A percentile compares a stretch with the other conserved stretches of the same genome.
Evolutionary conservation across 345 rosid species (phyloP).

Genomic region (Sonneratia alba): DNA sequence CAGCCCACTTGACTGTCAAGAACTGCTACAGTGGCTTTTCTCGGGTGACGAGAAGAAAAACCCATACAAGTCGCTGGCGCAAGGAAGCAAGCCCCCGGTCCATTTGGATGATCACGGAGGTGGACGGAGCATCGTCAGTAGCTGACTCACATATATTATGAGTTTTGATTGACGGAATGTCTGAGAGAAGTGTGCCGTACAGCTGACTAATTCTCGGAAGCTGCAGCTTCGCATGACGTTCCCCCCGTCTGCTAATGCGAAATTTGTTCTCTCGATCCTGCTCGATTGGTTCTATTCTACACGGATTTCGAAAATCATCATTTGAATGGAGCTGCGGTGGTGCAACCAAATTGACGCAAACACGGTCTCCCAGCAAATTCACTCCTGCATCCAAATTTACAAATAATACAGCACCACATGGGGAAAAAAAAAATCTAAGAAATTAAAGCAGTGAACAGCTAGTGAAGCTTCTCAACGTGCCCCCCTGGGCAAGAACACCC

Average conservation of each 20-base stretch:
- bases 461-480: no score
- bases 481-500: no score
- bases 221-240: background rate
- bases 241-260: background rate
- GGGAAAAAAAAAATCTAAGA: no score
- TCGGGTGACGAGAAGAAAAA: constrained; percentile 6
- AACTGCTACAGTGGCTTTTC: constrained; percentile 58
- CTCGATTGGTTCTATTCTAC: background rate
- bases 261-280: background rate
- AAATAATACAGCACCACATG: no score
- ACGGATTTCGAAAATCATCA: background rate
- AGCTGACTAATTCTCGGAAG: no score
- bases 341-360: no score
- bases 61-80: constrained; percentile 16
- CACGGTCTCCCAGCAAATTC: no score
- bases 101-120: constrained; percentile 12
- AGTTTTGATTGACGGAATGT: background rate
- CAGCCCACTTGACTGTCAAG: constrained; percentile 66
- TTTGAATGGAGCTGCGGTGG: no score
- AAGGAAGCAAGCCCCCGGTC: constrained; percentile 14
- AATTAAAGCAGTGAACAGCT: no score
- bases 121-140: background rate
- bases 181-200: no score
- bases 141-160: background rate
- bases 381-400: no score